These are phyloP conservation scores for Bisporella sp. DNA, from an alignment of 2,329 filamentous ascomycete genomes.

Conservation along the genomic window DNA sequence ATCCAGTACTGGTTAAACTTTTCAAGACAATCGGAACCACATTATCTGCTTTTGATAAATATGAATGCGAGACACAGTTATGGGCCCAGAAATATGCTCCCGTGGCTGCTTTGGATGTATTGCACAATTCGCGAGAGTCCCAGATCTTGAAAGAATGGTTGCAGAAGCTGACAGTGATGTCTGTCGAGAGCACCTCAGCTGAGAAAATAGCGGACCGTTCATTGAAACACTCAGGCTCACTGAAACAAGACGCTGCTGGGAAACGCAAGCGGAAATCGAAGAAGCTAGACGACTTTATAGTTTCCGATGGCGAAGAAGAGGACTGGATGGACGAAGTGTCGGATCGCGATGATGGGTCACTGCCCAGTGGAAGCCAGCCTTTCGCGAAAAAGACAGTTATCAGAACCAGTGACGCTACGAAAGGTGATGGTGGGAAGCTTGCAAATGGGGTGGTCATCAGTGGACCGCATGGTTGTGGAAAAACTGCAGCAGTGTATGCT, in stretches of 20 bases:
- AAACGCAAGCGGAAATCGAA: conserved; percentile 60
- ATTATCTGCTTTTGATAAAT: conserved; percentile 74
- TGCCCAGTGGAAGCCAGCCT: conserved; percentile 29
- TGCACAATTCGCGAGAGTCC: conserved; percentile 68
- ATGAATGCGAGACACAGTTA: conserved; percentile 61
- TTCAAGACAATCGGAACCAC: conserved; percentile 52
- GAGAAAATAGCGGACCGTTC: conserved; percentile 16
- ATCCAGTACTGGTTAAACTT: conserved; percentile 53
- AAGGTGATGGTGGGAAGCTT: conserved; percentile 40
- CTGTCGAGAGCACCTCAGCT: conserved; percentile 57
- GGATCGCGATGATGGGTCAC: conserved; percentile 45
- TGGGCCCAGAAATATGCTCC: conserved; percentile 90
- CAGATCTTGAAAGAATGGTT: conserved; percentile 75
- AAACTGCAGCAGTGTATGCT: conserved; percentile 87
- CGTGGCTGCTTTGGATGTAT: conserved; percentile 56
- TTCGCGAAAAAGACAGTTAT: conserved; percentile 47
- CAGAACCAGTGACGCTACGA: conserved; percentile 33
- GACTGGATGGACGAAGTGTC: conserved; percentile 63
- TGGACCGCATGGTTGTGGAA: conserved; percentile 84
- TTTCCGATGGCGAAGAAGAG: conserved; percentile 70
- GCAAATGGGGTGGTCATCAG: conserved; percentile 81
- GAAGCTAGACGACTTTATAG: conserved; percentile 73
- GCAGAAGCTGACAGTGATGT: conserved; percentile 63
- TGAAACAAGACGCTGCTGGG: conserved; percentile 33
- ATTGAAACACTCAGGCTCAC: conserved; percentile 7